phyloP scores from a whole-genome alignment of 2,329 filamentous ascomycete species.

The Penicillium sp. region DNA sequence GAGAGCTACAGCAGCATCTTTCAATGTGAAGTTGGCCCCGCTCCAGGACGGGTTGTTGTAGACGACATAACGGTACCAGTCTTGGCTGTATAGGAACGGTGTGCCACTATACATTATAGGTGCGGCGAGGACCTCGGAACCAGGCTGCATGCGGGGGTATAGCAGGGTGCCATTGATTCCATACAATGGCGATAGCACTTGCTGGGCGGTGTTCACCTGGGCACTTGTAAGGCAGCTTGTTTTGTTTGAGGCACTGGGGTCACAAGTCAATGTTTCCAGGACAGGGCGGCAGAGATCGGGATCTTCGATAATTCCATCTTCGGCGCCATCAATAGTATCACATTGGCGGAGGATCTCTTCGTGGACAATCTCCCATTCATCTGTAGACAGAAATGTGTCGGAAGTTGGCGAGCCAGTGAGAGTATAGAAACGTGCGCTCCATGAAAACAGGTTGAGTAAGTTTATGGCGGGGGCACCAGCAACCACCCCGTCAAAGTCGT shows the following conservation, averaged over 20 bases:
- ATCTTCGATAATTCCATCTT: slow-evolving; percentile 42
- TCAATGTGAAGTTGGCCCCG: slow-evolving; percentile 38
- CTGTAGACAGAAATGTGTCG: slow-evolving; percentile 30
- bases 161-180: slow-evolving; percentile 32
- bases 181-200: slow-evolving; percentile 36
- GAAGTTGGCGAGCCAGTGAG: slow-evolving; percentile 41
- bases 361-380: slow-evolving; percentile 36
- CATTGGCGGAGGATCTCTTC: slow-evolving; percentile 40
- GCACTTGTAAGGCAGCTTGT: slow-evolving; percentile 32
- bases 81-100: slow-evolving; percentile 40
- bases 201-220: slow-evolving; percentile 33
- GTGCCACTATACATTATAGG: slow-evolving; percentile 38
- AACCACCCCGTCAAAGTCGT: slow-evolving; percentile 52
- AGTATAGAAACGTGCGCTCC: slow-evolving; percentile 46
- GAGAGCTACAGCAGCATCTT: slow-evolving; percentile 39
- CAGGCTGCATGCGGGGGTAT: slow-evolving; percentile 40
- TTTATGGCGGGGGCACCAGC: slow-evolving; percentile 47
- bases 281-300: slow-evolving; percentile 37
- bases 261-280: slow-evolving; percentile 36
- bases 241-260: slow-evolving; percentile 14
- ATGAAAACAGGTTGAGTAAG: slow-evolving; percentile 46
- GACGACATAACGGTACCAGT: slow-evolving; percentile 49
- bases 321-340: slow-evolving; percentile 33
- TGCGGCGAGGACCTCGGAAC: slow-evolving; percentile 29
- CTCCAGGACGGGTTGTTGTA: slow-evolving; percentile 44